phyloP scores from a whole-genome alignment of 768 basidiomycete genomes.

The Hemileccinum impolitum region DNA sequence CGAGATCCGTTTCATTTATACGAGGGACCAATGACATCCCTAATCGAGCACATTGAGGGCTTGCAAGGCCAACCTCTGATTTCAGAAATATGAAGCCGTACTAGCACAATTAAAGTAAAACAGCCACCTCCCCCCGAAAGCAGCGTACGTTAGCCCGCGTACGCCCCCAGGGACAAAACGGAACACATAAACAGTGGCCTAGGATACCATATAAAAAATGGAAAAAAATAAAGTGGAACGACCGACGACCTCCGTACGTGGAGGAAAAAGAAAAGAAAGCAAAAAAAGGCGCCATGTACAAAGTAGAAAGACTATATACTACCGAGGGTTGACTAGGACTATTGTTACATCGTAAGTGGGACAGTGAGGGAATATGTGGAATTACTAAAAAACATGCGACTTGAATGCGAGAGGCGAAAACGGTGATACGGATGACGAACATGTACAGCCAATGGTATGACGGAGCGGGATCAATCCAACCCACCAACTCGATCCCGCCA shows the following conservation, averaged over 20 bases:
- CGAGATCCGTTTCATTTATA: too few species aligned
- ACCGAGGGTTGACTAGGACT: slow-evolving; percentile 21
- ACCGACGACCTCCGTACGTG: background rate
- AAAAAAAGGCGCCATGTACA: slow-evolving; percentile 7
- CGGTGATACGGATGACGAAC: slow-evolving; percentile 8
- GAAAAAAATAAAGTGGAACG: background rate
- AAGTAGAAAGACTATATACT: slow-evolving; percentile 29
- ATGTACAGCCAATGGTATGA: slow-evolving; percentile 19
- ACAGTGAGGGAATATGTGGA: slow-evolving; percentile 26
- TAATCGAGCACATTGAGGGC: too few species aligned
- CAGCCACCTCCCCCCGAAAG: too few species aligned
- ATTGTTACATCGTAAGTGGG: slow-evolving; percentile 33
- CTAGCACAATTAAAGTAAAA: too few species aligned
- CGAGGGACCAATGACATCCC: too few species aligned
- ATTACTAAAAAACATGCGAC: slow-evolving; percentile 22
- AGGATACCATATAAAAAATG: too few species aligned
- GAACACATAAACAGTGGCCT: too few species aligned
- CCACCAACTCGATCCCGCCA: slow-evolving; percentile 11
- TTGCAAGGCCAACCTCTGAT: too few species aligned
- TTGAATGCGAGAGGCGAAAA: slow-evolving; percentile 18
- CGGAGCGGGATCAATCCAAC: slow-evolving; percentile 11
- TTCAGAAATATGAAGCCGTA: too few species aligned
- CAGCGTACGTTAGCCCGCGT: too few species aligned
- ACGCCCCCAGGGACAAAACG: too few species aligned
- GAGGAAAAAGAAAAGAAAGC: background rate